phyloP scores from a whole-genome alignment of 805 yeast genomes.

The Novakomyces olei region DNA sequence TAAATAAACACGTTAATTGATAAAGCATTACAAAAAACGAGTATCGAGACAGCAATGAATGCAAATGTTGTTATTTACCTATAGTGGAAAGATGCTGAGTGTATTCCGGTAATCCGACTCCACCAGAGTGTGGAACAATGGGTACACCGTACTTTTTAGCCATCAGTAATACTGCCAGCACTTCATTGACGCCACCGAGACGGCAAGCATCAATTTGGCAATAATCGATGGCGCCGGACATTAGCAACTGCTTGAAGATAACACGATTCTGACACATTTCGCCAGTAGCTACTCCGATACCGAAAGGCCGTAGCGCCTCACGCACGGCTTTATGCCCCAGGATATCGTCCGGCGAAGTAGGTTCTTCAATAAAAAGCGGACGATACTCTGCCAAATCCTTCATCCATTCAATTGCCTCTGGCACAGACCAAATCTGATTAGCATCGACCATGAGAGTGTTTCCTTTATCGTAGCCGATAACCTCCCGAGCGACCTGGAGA shows the following conservation, averaged over 20 bases:
- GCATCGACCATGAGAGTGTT: conserved; percentile 17
- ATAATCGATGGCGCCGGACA: conserved; percentile 15
- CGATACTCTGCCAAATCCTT: conserved; percentile 14
- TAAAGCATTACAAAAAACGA: too few species aligned
- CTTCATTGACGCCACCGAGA: conserved; percentile 18
- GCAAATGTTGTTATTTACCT: too few species aligned
- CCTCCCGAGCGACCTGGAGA: conserved; percentile 19
- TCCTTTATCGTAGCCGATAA: conserved; percentile 19
- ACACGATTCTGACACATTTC: conserved; percentile 19
- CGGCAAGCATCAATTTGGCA: conserved; percentile 18
- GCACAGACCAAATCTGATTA: conserved; percentile 19
- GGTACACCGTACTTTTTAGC: conserved; percentile 17
- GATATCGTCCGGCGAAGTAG: conserved; percentile 18
- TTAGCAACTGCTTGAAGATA: conserved; percentile 16
- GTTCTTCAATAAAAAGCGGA: conserved; percentile 18
- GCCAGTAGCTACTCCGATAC: conserved; percentile 18
- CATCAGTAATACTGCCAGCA: conserved; percentile 15
- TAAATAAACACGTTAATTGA: too few species aligned
- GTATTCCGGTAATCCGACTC: conserved; percentile 18
- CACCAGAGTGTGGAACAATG: conserved; percentile 19
- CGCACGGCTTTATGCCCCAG: conserved; percentile 15
- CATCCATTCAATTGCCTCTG: conserved; percentile 17
- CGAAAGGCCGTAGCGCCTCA: conserved; percentile 15
- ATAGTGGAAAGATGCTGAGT: conserved; percentile 18
- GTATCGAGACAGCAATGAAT: too few species aligned